These are phyloP conservation scores for Eucalyptus pauciflora DNA, from an alignment of 345 rosid genomes.

Conservation along the genomic window DNA sequence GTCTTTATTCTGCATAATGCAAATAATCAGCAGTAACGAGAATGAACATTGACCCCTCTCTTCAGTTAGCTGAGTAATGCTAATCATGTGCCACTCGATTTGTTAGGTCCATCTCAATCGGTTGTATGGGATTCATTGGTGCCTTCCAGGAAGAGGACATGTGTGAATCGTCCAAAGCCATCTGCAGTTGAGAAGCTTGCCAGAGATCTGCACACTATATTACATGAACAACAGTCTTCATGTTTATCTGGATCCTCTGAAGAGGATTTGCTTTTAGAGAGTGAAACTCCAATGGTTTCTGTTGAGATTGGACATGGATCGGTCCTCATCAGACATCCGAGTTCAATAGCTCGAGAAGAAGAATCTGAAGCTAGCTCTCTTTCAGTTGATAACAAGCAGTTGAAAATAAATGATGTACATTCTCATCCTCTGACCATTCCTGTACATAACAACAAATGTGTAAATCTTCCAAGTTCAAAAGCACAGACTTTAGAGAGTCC, in stretches of 20 bases:
- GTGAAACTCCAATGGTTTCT: slow-evolving; percentile 88
- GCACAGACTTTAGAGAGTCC: slow-evolving; percentile 21
- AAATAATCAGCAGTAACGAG: not conserved
- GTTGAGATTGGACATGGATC: slow-evolving; percentile 97
- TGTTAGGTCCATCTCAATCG: slow-evolving; percentile 78
- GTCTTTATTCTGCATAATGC: not conserved
- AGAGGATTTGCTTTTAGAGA: slow-evolving; percentile 88
- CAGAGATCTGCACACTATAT: slow-evolving; percentile 65
- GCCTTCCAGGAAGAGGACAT: slow-evolving; percentile 88
- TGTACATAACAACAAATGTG: slow-evolving; percentile 25
- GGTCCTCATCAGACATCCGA: slow-evolving; percentile 77
- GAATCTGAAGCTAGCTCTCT: slow-evolving; percentile 98
- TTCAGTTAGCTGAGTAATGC: not conserved
- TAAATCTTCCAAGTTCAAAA: slow-evolving; percentile 9
- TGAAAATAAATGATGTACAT: slow-evolving; percentile 42
- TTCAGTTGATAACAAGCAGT: slow-evolving; percentile 66
- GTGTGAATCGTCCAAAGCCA: slow-evolving; percentile 70
- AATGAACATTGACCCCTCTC: not conserved
- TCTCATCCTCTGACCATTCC: slow-evolving; percentile 35
- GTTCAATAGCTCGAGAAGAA: slow-evolving; percentile 77
- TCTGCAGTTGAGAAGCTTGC: slow-evolving; percentile 94
- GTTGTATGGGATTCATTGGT: slow-evolving; percentile 79
- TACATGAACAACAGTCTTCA: slow-evolving; percentile 92
- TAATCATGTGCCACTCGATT: not conserved
- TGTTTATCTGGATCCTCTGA: slow-evolving; percentile 83